These are phyloP conservation scores for Bipolaris gigantea DNA, from an alignment of 2,329 filamentous ascomycete species.

Conservation along the genomic window DNA sequence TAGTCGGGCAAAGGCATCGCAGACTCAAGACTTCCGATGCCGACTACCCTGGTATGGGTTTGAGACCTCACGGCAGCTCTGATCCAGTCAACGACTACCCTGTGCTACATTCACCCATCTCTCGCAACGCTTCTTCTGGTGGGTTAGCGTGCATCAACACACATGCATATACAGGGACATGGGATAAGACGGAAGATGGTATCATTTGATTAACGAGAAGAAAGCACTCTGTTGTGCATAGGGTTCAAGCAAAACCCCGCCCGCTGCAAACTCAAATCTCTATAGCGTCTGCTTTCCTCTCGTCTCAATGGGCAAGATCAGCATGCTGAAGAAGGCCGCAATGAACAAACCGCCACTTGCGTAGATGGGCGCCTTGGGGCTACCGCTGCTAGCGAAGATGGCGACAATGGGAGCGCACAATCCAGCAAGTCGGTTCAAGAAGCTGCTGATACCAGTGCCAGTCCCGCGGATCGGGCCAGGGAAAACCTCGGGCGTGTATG, in stretches of 20 bases:
- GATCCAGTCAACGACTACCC: too few relatives aligned
- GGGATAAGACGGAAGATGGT: background rate
- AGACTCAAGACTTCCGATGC: background rate
- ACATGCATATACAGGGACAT: background rate
- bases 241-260: background rate
- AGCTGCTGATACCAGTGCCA: constrained; percentile 71
- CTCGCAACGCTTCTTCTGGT: background rate
- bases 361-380: constrained; percentile 49
- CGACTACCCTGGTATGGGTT: background rate
- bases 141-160: background rate
- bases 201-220: background rate
- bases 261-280: background rate
- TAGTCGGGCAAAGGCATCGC: background rate
- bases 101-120: background rate
- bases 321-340: constrained; percentile 49
- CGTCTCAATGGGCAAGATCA: constrained; percentile 49
- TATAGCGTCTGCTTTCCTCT: constrained; percentile 48
- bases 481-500: constrained; percentile 77
- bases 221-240: background rate
- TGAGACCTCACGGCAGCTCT: background rate
- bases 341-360: constrained; percentile 49
- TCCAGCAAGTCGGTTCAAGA: constrained; percentile 69
- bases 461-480: constrained; percentile 72
- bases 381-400: constrained; percentile 43
- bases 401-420: constrained; percentile 71